These are phyloP conservation scores for Pontederia crassipes DNA, from an alignment of 176 grass and related monocot genomes.

Conservation along the genomic window DNA sequence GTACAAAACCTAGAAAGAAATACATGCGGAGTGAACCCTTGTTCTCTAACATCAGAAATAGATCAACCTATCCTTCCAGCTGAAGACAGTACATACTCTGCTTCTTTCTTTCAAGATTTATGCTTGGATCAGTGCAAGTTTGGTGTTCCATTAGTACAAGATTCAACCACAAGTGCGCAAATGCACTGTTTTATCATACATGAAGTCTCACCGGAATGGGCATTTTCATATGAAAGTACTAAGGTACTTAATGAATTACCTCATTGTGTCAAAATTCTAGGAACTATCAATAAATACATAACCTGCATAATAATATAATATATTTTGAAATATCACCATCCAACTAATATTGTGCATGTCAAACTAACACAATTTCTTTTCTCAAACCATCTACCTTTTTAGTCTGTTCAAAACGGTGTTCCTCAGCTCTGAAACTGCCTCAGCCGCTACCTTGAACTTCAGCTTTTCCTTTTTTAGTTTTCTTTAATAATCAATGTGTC, in stretches of 20 bases:
- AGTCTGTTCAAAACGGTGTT: too few relatives aligned
- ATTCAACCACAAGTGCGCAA: slow-evolving; percentile 24
- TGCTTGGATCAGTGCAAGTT: slow-evolving; percentile 65
- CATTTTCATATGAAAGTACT: slow-evolving; percentile 62
- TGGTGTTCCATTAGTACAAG: slow-evolving; percentile 26
- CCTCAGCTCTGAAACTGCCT: too few relatives aligned
- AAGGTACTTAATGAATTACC: slow-evolving; percentile 39
- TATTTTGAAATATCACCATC: not conserved
- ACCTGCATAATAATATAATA: too few relatives aligned
- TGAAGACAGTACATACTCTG: not conserved
- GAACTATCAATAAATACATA: too few relatives aligned
- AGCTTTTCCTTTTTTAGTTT: too few relatives aligned
- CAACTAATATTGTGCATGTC: too few relatives aligned
- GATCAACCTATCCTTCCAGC: not conserved
- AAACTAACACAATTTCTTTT: too few relatives aligned
- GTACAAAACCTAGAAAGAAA: not conserved
- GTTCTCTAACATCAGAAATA: not conserved
- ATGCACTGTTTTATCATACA: slow-evolving; percentile 37
- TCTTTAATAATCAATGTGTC: too few relatives aligned
- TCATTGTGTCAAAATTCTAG: not conserved
- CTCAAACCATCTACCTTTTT: too few relatives aligned
- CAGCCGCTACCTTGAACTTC: too few relatives aligned
- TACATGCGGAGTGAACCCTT: not conserved
- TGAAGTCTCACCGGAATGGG: slow-evolving; percentile 76
- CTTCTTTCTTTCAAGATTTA: slow-evolving; percentile 30